These are phyloP conservation scores for Gracilaria gracilis DNA, from an alignment of 23 red algal species.

Conservation along the genomic window DNA sequence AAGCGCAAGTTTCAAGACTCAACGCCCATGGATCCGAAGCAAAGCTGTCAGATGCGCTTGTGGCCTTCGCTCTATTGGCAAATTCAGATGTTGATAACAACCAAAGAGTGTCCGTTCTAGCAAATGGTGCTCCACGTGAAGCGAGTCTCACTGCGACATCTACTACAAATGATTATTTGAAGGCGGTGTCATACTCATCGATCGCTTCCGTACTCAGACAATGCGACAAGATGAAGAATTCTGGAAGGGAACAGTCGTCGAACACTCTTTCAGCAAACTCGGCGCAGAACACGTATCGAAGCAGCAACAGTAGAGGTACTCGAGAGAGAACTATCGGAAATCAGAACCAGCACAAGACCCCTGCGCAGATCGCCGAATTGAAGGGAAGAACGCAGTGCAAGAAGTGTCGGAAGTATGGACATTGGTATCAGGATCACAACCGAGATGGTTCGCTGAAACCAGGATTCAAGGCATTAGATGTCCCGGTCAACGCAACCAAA, in stretches of 20 bases:
- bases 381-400: constrained; percentile 11
- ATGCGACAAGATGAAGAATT: constrained; percentile 1
- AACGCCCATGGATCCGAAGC: neutral
- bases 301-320: too few relatives aligned
- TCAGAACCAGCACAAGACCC: neutral
- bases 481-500: neutral
- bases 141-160: neutral
- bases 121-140: neutral
- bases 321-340: too few relatives aligned
- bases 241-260: too few relatives aligned
- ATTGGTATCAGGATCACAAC: constrained; percentile 6
- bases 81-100: neutral
- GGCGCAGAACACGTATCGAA: too few relatives aligned
- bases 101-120: neutral
- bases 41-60: neutral
- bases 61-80: neutral
- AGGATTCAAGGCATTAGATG: neutral
- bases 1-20: neutral
- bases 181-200: neutral
- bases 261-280: too few relatives aligned
- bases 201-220: neutral
- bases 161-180: neutral
- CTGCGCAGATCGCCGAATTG: constrained; percentile 15
- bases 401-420: constrained; percentile 21
- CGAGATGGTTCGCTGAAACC: constrained; percentile 43